Evolutionary conservation across 2,329 filamentous ascomycete genomes (phyloP).

Genomic region (Verticillium nonalfalfae): DNA sequence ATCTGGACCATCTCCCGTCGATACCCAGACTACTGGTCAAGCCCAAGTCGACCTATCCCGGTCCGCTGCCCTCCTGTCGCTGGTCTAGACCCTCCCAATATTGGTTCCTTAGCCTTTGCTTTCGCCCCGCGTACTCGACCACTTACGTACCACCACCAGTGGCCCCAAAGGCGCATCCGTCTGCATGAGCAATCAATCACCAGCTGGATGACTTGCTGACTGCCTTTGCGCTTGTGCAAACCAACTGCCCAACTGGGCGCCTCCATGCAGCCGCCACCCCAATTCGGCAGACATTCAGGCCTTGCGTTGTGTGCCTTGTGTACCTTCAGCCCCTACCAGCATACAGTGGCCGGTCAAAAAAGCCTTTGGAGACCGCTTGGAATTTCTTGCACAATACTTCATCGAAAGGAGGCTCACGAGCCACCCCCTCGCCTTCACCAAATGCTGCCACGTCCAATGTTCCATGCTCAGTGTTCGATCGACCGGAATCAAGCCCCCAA

Average conservation of each 20-base stretch:
- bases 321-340: background rate
- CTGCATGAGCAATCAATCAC: background rate
- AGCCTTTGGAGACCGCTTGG: too few species aligned
- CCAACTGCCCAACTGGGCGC: background rate
- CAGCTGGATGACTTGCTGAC: background rate
- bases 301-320: background rate
- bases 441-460: background rate
- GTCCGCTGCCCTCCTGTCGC: background rate
- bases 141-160: background rate
- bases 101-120: constrained; percentile 1
- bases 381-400: too few species aligned
- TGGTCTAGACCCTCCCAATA: constrained; percentile 1
- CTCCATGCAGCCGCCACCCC: background rate
- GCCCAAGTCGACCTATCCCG: background rate
- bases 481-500: background rate
- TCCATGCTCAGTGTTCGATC: background rate
- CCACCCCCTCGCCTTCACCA: background rate
- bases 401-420: too few species aligned
- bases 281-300: background rate
- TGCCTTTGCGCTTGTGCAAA: background rate
- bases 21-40: background rate
- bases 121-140: background rate
- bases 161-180: background rate
- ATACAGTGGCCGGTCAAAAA: too few species aligned
- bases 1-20: constrained; percentile 2